These are phyloP conservation scores for Malus hybrid DNA, from an alignment of 331 rosid species.

Conservation along the genomic window DNA sequence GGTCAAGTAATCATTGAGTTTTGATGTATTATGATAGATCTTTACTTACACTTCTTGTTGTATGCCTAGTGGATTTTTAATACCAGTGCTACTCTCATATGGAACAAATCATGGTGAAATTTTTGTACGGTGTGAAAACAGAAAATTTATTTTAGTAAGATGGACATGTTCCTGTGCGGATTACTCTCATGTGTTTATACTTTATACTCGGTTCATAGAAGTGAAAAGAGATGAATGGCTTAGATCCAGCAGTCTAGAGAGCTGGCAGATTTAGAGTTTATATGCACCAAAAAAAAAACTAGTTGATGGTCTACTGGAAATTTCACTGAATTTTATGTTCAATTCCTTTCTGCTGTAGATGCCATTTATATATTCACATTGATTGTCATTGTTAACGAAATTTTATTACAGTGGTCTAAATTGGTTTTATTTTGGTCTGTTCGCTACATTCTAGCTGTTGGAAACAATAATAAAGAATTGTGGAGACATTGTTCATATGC, in stretches of 20 bases:
- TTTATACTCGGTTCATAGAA: neutral
- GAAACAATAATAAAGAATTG: conserved; percentile 93
- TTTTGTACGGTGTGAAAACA: neutral
- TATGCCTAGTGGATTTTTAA: neutral
- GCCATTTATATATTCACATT: neutral
- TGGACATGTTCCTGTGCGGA: neutral
- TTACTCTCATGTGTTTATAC: neutral
- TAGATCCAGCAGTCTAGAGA: neutral
- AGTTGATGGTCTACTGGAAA: neutral
- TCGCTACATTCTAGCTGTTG: conserved; percentile 64
- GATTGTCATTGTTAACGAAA: conserved; percentile 20
- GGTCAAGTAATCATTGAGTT: neutral
- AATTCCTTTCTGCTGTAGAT: neutral
- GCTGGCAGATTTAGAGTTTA: neutral
- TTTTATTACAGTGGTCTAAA: conserved; percentile 26
- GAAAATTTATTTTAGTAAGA: neutral
- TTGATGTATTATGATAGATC: neutral
- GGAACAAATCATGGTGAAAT: neutral
- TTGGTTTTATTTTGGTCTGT: conserved; percentile 36
- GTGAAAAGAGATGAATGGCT: neutral
- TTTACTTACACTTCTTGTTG: neutral
- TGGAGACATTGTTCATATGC: conserved; percentile 97
- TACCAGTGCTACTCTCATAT: neutral
- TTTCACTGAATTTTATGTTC: neutral
- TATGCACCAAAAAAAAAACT: neutral